Conservation (phyloP, 106 monocot species). For the Cymbidium sinense region DNA sequence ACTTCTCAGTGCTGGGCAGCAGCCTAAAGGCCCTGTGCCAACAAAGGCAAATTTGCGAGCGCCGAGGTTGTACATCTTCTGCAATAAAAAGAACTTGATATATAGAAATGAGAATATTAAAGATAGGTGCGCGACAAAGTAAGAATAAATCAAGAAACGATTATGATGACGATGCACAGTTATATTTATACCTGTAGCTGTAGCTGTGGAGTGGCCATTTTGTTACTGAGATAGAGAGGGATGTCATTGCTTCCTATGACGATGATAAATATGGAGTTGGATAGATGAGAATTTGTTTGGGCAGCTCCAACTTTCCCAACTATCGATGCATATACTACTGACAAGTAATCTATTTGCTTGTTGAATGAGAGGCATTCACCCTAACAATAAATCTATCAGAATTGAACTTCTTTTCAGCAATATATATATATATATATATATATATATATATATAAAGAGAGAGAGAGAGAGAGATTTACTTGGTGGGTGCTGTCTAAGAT, state of each 20-base stretch:
- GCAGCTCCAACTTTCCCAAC: constrained; percentile 9
- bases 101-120: constrained; percentile 1
- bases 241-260: constrained; percentile 31
- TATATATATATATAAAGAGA: no score
- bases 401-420: no score
- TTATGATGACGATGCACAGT: no score
- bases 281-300: constrained; percentile 8
- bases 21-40: constrained; percentile 31
- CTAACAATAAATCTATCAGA: not conserved
- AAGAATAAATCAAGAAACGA: no score
- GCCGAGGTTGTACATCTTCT: constrained; percentile 42
- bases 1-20: constrained; percentile 32
- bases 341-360: constrained; percentile 26
- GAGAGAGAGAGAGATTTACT: not conserved
- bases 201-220: constrained; percentile 14
- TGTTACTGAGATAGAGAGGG: constrained; percentile 4
- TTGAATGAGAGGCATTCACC: constrained; percentile 17
- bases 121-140: constrained; percentile 22
- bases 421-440: no score
- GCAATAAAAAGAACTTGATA: no score
- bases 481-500: constrained; percentile 34
- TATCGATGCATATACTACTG: constrained; percentile 9
- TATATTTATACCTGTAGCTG: constrained; percentile 25
- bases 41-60: constrained; percentile 33
- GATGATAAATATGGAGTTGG: constrained; percentile 15